Conservation (phyloP, 257 asterid genomes). For the Solanum paucissectum region DNA sequence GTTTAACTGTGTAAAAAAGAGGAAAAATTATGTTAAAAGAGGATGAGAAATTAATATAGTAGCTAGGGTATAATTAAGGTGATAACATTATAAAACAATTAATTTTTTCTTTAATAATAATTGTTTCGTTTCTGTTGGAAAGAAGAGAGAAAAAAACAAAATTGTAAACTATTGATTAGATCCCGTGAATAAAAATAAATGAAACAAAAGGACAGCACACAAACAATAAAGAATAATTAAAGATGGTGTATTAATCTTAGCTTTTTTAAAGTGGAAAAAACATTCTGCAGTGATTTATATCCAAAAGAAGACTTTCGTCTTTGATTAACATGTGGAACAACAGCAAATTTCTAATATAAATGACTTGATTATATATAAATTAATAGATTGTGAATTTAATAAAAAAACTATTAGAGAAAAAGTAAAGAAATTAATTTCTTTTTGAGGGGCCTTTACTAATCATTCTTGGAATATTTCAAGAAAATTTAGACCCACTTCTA, state of each 20-base stretch:
- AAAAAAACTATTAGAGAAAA: not conserved
- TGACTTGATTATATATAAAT: not conserved
- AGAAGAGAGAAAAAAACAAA: not conserved
- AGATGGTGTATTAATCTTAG: not conserved
- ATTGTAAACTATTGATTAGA: not conserved
- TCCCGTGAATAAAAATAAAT: not conserved
- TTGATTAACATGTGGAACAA: slow-evolving; percentile 8
- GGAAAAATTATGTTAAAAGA: not conserved
- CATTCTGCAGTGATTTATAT: slow-evolving; percentile 5
- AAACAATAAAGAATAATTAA: not conserved
- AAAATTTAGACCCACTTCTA: slow-evolving; percentile 36
- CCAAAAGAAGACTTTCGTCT: slow-evolving; percentile 4
- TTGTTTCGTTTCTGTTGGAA: not conserved
- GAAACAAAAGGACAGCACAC: slow-evolving; percentile 1
- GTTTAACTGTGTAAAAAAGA: not conserved
- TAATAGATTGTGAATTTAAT: not conserved
- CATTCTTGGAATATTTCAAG: slow-evolving; percentile 56
- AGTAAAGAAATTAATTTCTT: not conserved
- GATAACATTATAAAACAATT: not conserved
- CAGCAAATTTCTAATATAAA: not conserved
- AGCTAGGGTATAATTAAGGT: not conserved
- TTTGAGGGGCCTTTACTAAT: slow-evolving; percentile 50
- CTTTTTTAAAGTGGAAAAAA: not conserved
- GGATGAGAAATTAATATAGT: not conserved
- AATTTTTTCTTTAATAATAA: not conserved